These are phyloP conservation scores for Chlorella sp. DNA, from an alignment of 139 green algal species.

Conservation along the genomic window DNA sequence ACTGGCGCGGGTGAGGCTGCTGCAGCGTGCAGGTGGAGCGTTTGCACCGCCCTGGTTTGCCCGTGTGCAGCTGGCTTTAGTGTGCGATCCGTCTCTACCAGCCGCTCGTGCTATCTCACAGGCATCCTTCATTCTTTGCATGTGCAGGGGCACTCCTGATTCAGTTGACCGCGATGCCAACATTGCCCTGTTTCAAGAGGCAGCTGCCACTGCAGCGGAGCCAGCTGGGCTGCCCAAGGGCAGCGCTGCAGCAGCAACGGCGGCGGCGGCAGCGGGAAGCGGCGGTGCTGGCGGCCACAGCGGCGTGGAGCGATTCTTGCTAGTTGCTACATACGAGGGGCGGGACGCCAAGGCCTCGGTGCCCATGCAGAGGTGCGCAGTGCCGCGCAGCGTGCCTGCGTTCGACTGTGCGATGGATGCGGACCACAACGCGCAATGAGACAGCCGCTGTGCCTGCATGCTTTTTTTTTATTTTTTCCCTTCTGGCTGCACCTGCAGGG, in stretches of 20 bases:
- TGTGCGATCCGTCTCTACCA: no score
- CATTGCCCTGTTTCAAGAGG: slow-evolving; percentile 5
- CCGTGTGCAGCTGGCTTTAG: no score
- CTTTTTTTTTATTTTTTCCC: no score
- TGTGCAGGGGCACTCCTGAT: neutral
- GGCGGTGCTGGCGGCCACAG: neutral
- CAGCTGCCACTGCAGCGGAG: neutral
- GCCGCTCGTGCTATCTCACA: no score
- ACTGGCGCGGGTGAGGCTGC: neutral
- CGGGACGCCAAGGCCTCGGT: neutral
- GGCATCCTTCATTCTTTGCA: no score
- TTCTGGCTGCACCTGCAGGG: neutral
- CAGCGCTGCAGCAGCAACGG: neutral
- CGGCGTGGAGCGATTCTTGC: neutral
- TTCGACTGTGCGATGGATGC: no score
- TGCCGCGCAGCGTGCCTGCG: no score
- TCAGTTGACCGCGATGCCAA: neutral
- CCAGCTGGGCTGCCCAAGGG: neutral
- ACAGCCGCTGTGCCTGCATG: no score
- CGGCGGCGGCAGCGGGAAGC: neutral
- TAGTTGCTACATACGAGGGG: neutral
- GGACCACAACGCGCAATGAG: no score
- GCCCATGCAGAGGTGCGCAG: neutral
- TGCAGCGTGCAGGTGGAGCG: neutral
- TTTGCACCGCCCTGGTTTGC: no score